Evolutionary conservation across 176 grass and related monocot genomes (phyloP).

Genomic region (Aegilops bicornis): DNA sequence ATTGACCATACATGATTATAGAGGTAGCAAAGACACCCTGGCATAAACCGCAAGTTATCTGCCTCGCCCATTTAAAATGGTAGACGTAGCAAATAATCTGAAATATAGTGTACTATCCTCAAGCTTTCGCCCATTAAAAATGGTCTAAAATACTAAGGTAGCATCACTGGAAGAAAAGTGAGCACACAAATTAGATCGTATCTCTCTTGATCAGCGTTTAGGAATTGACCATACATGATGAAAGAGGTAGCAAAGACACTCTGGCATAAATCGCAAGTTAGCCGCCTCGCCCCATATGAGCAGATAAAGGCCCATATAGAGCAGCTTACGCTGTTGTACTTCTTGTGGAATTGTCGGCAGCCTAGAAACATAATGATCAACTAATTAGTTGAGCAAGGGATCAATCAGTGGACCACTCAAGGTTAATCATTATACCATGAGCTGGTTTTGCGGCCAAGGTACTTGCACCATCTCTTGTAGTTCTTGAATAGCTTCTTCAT

Average conservation of each 20-base stretch:
- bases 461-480: conserved; percentile 97
- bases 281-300: conserved; percentile 97
- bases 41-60: no score
- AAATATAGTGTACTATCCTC: not conserved
- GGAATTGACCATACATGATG: conserved; percentile 71
- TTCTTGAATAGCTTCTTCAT: conserved; percentile 93
- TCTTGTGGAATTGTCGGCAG: no score
- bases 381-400: not conserved
- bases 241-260: conserved; percentile 97
- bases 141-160: not conserved
- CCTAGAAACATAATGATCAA: no score
- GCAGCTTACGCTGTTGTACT: no score
- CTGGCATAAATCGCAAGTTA: conserved; percentile 92
- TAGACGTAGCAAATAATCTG: no score
- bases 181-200: not conserved
- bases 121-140: not conserved
- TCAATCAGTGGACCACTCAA: no score
- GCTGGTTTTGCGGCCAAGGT: conserved; percentile 79
- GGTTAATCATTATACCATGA: conserved; percentile 52
- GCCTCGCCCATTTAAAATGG: no score
- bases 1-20: no score
- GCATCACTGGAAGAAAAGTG: not conserved
- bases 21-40: no score
- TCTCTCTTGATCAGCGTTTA: not conserved
- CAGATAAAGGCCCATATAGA: conserved; percentile 99